A percentile compares a stretch with the other conserved stretches of the same genome.
Evolutionary conservation across 331 rosid genomes (phyloP).

Genomic region (Quercus tomentella): DNA sequence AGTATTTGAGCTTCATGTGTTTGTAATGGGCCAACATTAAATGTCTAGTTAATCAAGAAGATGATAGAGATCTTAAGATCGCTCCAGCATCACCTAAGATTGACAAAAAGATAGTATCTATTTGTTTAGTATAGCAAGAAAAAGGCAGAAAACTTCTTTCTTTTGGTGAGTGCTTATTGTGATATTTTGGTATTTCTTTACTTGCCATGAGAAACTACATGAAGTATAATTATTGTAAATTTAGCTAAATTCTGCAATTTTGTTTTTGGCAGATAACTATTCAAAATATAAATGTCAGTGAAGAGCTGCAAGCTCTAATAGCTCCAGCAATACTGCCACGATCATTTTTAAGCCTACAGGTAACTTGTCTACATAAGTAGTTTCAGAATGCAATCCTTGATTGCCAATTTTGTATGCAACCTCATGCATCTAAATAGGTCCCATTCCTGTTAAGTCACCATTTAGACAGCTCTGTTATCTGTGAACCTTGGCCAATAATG

Average conservation of each 20-base stretch:
- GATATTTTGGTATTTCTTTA: constrained; percentile 6
- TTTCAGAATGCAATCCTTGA: background rate
- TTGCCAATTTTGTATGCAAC: background rate
- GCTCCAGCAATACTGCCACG: constrained; percentile 91
- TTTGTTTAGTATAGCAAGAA: background rate
- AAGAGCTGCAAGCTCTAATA: constrained; percentile 72
- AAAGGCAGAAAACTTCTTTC: background rate
- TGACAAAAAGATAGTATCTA: background rate
- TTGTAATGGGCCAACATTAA: background rate
- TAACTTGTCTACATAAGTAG: constrained; percentile 18
- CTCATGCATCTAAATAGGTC: background rate
- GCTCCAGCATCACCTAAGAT: background rate
- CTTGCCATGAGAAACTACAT: background rate
- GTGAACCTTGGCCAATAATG: background rate
- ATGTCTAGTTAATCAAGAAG: background rate
- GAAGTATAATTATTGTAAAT: background rate
- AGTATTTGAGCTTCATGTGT: background rate
- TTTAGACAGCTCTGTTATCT: background rate
- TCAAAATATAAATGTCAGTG: constrained; percentile 75
- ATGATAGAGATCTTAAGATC: constrained; percentile 1
- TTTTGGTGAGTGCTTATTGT: background rate
- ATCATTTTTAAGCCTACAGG: constrained; percentile 82
- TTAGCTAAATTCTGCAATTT: constrained; percentile 21
- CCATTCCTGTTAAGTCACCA: background rate
- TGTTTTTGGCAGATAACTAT: constrained; percentile 58